Evolutionary conservation across 768 basidiomycete genomes (phyloP).

Genomic region (Naganishia vaughanmartiniae): DNA sequence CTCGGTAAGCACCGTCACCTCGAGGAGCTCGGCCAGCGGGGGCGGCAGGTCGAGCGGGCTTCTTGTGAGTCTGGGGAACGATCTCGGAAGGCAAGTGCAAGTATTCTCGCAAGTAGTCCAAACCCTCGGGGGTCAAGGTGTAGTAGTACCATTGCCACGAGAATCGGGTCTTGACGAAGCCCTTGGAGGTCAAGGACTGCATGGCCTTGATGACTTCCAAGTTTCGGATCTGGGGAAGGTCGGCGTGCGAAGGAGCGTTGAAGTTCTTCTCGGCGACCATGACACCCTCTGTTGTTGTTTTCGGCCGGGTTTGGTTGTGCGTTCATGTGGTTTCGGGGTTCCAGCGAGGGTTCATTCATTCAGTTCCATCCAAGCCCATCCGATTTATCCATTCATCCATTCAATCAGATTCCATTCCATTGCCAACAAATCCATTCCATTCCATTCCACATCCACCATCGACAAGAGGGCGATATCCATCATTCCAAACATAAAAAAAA

Average conservation of each 20-base stretch:
- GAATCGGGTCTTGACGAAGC: slow-evolving; percentile 97
- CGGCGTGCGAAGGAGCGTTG: slow-evolving; percentile 95
- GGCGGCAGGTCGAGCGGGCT: slow-evolving; percentile 70
- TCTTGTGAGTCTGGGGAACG: slow-evolving; percentile 96
- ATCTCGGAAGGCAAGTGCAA: slow-evolving; percentile 92
- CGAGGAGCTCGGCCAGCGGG: slow-evolving; percentile 72
- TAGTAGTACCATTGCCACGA: slow-evolving; percentile 99
- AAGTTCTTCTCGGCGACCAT: slow-evolving; percentile 99
- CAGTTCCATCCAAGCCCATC: background rate
- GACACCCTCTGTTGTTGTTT: slow-evolving; percentile 82
- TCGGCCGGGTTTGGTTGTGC: slow-evolving; percentile 6
- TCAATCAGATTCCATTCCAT: too few relatives aligned
- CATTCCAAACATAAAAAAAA: background rate
- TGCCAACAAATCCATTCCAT: background rate
- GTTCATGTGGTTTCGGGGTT: background rate
- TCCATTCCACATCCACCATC: background rate
- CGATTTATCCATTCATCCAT: background rate
- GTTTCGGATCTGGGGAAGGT: slow-evolving; percentile 65
- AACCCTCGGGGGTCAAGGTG: slow-evolving; percentile 90
- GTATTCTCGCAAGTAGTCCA: slow-evolving; percentile 95
- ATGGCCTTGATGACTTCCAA: slow-evolving; percentile 70
- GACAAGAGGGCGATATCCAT: slow-evolving; percentile 2
- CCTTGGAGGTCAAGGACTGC: slow-evolving; percentile 67
- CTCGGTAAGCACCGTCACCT: slow-evolving; percentile 77
- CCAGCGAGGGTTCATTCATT: background rate